Evolutionary conservation across 192 early-diverging fungal species (phyloP), one percentile per base, ranked within the genome.

Genomic region (Linnemannia zychae): DNA sequence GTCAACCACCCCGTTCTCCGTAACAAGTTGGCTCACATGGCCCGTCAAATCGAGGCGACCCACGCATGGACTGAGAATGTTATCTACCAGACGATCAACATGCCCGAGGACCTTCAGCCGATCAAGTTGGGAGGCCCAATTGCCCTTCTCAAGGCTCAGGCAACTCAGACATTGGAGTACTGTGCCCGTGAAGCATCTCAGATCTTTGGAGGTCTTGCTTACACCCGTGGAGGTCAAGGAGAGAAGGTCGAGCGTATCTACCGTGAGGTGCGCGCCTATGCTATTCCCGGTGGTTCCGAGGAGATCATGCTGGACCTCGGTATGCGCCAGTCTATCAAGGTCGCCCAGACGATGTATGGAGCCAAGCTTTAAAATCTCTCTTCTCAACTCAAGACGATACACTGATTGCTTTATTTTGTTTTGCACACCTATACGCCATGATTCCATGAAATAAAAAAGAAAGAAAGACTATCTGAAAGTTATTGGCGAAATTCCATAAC

Each of bases 271-370:
- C 87, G 95, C 46, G 94, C 93, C 31, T 95, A 94, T 76, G 94
- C 95, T 38, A 96, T 96, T 79, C 95, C 95, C 50, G 96, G 96
- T 38, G 96, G 96, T 31, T 94, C 92, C 46, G 96, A 96, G 87
- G 95, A 97, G 75, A 97, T 96, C 82, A 97, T 97, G 96, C 83
- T 96, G 67, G 96, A 97, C 79, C 83, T 97, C 17, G 96, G 96
- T 49, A 91, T 96, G 46, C 86, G 95, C 69, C 96, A 97, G 87
- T 87, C 90, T 40, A 80, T 96, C 33, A 97, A 97, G 88, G 80
- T 81, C 24, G 80, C 80, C n/a, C 37, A 68, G 16, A 49, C 68
- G 40, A 72, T 85, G 83, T 79, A 85, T 38, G 83, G 83, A 22
- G 83, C 83, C 83, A 85, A 85, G 70, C 46, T 85, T 68, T 85